phyloP scores from a whole-genome alignment of 148 eudicot species.

The Chenopodium quinoa region DNA sequence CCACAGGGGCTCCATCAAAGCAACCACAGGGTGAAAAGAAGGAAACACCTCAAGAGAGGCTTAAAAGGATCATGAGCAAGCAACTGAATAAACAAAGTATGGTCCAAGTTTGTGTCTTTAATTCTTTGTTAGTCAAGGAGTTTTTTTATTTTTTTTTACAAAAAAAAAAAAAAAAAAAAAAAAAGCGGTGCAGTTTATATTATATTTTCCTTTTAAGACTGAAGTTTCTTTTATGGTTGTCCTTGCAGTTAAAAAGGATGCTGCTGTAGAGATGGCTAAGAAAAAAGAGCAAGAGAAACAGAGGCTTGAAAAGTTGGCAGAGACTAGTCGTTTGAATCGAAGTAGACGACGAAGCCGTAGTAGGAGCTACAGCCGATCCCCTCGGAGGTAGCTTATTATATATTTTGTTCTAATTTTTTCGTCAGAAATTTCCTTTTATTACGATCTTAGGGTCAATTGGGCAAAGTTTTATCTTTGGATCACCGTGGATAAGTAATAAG shows the following conservation, averaged over 20 bases:
- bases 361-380: conserved; percentile 84
- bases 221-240: not conserved
- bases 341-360: conserved; percentile 77
- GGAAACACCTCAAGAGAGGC: conserved; percentile 55
- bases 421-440: not conserved
- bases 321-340: conserved; percentile 71
- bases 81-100: conserved; percentile 94
- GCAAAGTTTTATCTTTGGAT: not conserved
- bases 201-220: not conserved
- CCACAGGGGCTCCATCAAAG: conserved; percentile 28
- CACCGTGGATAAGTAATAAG: not conserved
- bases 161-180: not conserved
- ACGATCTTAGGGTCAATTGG: not conserved
- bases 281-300: conserved; percentile 91
- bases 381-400: conserved; percentile 57
- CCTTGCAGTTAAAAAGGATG: conserved; percentile 79
- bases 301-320: conserved; percentile 90
- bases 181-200: not conserved
- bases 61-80: conserved; percentile 55
- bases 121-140: not conserved
- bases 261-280: conserved; percentile 91
- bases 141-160: not conserved
- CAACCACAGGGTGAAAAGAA: conserved; percentile 40
- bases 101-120: conserved; percentile 23
- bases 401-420: not conserved